These are phyloP conservation scores for Phytopythium vexans DNA, from an alignment of 352 stramenopile genomes.

Conservation along the genomic window DNA sequence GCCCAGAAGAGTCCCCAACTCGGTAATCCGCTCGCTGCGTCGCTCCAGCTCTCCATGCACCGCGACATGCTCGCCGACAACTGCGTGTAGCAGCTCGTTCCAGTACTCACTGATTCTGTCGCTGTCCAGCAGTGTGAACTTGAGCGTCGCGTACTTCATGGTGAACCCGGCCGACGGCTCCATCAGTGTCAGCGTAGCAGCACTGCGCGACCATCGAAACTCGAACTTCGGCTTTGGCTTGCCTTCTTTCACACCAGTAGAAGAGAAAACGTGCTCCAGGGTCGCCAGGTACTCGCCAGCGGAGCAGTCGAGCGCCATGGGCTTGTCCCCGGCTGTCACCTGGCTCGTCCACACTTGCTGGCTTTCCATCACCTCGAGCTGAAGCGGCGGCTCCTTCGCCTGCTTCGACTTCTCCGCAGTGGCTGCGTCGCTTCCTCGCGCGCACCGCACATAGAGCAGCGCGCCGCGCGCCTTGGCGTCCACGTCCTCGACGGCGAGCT, in stretches of 20 bases:
- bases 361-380: conserved; percentile 27
- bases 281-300: conserved; percentile 25
- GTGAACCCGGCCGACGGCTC: conserved; percentile 33
- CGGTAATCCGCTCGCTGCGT: conserved; percentile 16
- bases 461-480: conserved; percentile 4
- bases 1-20: conserved; percentile 30
- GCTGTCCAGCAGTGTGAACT: conserved; percentile 15
- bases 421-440: conserved; percentile 1
- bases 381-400: conserved; percentile 7
- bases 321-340: conserved; percentile 33
- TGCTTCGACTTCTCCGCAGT: neutral
- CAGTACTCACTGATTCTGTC: conserved; percentile 13
- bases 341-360: conserved; percentile 25
- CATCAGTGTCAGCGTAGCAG: conserved; percentile 43
- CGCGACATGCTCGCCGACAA: conserved; percentile 14
- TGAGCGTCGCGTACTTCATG: conserved; percentile 51
- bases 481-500: conserved; percentile 19
- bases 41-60: conserved; percentile 7
- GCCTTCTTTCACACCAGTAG: neutral
- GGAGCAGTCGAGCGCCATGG: conserved; percentile 39
- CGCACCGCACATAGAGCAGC: conserved; percentile 27
- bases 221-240: conserved; percentile 16
- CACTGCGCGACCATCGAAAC: conserved; percentile 38
- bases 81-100: conserved; percentile 26
- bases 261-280: conserved; percentile 17